Evolutionary conservation across 441 rosid species (phyloP), one percentile per base, ranked within the genome.

Genomic region (Breynia disticha): DNA sequence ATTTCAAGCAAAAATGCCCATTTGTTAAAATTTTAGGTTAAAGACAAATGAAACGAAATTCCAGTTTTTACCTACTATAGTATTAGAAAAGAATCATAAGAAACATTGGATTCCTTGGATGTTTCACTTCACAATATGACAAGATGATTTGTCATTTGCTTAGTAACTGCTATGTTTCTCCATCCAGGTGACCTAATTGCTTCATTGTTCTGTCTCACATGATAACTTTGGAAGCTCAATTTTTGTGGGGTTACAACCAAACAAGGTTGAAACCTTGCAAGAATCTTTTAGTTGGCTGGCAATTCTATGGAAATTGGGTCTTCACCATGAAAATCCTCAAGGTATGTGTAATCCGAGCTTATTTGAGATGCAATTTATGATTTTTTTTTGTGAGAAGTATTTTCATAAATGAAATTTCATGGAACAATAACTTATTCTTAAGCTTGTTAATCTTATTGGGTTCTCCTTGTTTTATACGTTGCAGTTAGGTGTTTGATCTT

Each of bases 401-500:
- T 15, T 11, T 41, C 13, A 41, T 11, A 11, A 3, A 41, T 41
- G 44, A 1, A 41, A 9, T 41, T 41, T 9, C 35, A 28, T 28
- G 35, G 8, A 28, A 9, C 35, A 28, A 28, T 28, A 28, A 28
- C 35, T 28, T 9, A 28, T 28, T 28, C 35, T 1, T 37, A 37
- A 15, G 47, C 5, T 52, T 46, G 7, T 2, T 11, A 55, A 19
- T 48, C 37, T 8, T 12, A 46, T 46, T 62, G 12, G 44, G 13
- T 47, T 14, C 39, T 63, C 57, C 43, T 63, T 41, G 61, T 57
- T 72, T 42, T 78, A 4, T 28, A 4, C 35, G 35, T 9, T 28
- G 79, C 89, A 93, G 98, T 93, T 66, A 82, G 98, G 79, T 81
- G 95, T 87, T 78, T 87, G 76, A 78, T 88, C 70, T 74, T 93